These are phyloP conservation scores for Sporobolomyces phaffii DNA, from an alignment of 768 basidiomycete genomes.

Conservation along the genomic window DNA sequence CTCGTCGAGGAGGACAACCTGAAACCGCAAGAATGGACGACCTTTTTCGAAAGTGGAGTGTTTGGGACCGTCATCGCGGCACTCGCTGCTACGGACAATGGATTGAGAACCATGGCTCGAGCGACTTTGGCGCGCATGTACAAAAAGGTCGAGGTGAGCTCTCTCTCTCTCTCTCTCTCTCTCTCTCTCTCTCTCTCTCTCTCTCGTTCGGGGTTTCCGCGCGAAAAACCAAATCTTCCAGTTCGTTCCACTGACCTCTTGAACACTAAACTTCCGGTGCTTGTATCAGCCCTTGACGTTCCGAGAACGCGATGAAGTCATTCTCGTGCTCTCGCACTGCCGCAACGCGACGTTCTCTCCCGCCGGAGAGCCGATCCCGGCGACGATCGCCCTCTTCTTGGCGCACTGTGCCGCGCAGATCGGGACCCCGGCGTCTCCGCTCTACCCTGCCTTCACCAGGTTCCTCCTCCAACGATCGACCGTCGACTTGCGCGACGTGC, in stretches of 20 bases:
- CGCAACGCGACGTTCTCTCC: slow-evolving; percentile 30
- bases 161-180: neutral
- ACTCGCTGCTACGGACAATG: slow-evolving; percentile 61
- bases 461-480: slow-evolving; percentile 85
- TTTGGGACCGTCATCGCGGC: slow-evolving; percentile 66
- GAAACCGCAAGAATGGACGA: slow-evolving; percentile 69
- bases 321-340: slow-evolving; percentile 35
- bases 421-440: slow-evolving; percentile 80
- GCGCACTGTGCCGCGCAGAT: slow-evolving; percentile 72
- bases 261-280: too few relatives aligned
- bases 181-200: neutral
- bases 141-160: slow-evolving; percentile 59
- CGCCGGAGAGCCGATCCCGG: slow-evolving; percentile 56
- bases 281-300: slow-evolving; percentile 27
- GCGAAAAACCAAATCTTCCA: too few relatives aligned
- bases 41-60: slow-evolving; percentile 73
- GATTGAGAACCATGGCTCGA: slow-evolving; percentile 57
- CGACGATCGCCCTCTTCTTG: slow-evolving; percentile 72
- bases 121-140: slow-evolving; percentile 59
- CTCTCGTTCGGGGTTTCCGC: neutral
- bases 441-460: slow-evolving; percentile 75
- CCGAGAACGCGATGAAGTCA: slow-evolving; percentile 41
- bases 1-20: slow-evolving; percentile 56
- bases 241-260: too few relatives aligned
- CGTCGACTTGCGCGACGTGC: slow-evolving; percentile 74